phyloP scores from a whole-genome alignment of 2,329 filamentous ascomycete species.

The Aspergillus quadrilineatus region DNA sequence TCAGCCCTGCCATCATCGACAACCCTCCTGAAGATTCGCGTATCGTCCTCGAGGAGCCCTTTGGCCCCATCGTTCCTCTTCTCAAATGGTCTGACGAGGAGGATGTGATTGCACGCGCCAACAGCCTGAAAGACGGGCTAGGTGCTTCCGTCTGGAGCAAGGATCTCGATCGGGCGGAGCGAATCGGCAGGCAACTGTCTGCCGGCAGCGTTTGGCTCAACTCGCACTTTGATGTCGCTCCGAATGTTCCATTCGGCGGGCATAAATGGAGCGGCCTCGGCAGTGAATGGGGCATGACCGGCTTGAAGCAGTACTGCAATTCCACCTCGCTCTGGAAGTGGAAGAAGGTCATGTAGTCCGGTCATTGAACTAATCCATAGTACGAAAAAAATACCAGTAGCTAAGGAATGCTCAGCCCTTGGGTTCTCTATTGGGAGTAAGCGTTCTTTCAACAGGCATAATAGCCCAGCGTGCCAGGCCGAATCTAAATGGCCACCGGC shows the following conservation, averaged over 20 bases:
- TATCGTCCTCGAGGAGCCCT: conserved; percentile 60
- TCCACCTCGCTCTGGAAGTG: no score
- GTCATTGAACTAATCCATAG: no score
- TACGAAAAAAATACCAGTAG: no score
- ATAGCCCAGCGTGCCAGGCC: no score
- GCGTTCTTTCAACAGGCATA: no score
- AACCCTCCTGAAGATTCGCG: conserved; percentile 56
- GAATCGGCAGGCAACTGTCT: background rate
- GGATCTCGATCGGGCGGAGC: background rate
- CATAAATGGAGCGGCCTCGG: conserved; percentile 55
- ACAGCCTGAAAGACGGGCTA: conserved; percentile 53
- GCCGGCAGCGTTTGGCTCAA: background rate
- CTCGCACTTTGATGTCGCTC: background rate
- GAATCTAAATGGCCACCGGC: no score
- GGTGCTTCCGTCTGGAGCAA: conserved; percentile 56
- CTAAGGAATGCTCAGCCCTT: no score
- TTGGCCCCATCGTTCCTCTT: conserved; percentile 64
- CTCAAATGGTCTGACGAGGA: conserved; percentile 61
- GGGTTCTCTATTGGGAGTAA: no score
- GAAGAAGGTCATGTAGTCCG: no score
- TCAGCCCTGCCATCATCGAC: conserved; percentile 59
- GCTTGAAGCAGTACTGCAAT: background rate
- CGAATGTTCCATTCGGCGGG: conserved; percentile 38
- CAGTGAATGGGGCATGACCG: conserved; percentile 29
- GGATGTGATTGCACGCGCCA: conserved; percentile 58